Base-by-base conservation (phyloP, 148 eudicot species). In the Silene uniflora region DNA sequence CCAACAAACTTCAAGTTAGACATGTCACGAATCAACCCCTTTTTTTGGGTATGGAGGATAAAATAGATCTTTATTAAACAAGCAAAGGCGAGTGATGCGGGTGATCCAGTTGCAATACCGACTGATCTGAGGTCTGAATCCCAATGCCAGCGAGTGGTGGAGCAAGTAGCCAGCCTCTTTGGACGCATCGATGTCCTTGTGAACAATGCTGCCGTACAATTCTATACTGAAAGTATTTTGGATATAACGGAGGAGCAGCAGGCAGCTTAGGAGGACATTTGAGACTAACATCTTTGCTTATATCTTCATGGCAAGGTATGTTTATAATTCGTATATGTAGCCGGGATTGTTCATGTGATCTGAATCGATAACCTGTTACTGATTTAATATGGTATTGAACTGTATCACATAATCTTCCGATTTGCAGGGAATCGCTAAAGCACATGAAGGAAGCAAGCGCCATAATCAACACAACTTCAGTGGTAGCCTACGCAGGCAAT, bases 141-240 rank as follows among this genome's bases (percentile, higher is more conserved):
- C 24, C 86, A 85, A 42, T 90, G 90, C 85, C 80, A 78, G 73
- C 79, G 60, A 22, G 93, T 89, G 22, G 87, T 90, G 0, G 92
- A 88, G 1, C 83, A 88, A 78, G 96, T 90, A 12, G 87, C 82
- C 7, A 75, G 55, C 17, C 75, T 44, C 16, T 90, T 60, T 75
- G 93, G 93, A 17, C 66, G 90, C 39, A 86, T 89, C 11, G 95
- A 92, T 68, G 73, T 90, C 56, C 75, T 90, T 52, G 95, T 92
- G 13, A 92, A 92, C 64, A 87, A 90, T 69, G 91, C 88, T 0
- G 89, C 89, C 1, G 87, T 85, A 68, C 96, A 89, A 76, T 79
- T 83, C 76, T 80, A 83, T 74, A 75, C 78, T 0, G 24, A 73
- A 18, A 56, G 82, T 21, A 72, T 90, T 7, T 87, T 90, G 81